Evolutionary conservation across 2,329 filamentous ascomycete genomes (phyloP).

Genomic region (Aspergillus felis): DNA sequence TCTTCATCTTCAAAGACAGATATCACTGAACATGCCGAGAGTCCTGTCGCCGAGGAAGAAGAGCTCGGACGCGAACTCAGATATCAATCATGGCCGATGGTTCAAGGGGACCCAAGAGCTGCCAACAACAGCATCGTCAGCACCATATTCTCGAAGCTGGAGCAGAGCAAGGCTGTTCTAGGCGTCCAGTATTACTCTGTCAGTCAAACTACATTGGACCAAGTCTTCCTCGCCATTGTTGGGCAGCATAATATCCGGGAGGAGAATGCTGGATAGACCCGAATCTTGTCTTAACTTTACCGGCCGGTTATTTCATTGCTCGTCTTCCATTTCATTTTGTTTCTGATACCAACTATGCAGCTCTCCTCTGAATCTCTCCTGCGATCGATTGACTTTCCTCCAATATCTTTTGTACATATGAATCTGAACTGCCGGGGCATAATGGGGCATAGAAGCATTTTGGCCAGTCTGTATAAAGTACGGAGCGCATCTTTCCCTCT

Average conservation of each 20-base stretch:
- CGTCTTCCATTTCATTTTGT: not conserved
- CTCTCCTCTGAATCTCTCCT: not conserved
- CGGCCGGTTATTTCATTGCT: not conserved
- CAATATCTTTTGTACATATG: not conserved
- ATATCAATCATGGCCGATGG: not conserved
- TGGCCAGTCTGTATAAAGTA: not conserved
- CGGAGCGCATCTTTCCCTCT: too few relatives aligned
- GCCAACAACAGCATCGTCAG: conserved; percentile 35
- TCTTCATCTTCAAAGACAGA: not conserved
- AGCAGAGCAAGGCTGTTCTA: conserved; percentile 63
- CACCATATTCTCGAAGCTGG: conserved; percentile 66
- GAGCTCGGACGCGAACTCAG: not conserved
- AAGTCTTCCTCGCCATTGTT: conserved; percentile 85
- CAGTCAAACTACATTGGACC: conserved; percentile 79
- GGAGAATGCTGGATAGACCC: conserved; percentile 46
- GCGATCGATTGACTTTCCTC: too few relatives aligned
- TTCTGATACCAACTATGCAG: not conserved
- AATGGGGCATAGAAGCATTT: not conserved
- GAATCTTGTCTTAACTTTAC: not conserved
- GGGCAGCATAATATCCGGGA: conserved; percentile 74
- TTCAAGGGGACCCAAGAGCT: not conserved
- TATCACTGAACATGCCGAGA: not conserved
- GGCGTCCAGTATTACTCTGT: conserved; percentile 85
- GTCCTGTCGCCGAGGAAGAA: not conserved
- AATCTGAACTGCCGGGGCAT: not conserved